These are phyloP conservation scores for Corymbia citriodora DNA, from an alignment of 441 rosid species.

Conservation along the genomic window DNA sequence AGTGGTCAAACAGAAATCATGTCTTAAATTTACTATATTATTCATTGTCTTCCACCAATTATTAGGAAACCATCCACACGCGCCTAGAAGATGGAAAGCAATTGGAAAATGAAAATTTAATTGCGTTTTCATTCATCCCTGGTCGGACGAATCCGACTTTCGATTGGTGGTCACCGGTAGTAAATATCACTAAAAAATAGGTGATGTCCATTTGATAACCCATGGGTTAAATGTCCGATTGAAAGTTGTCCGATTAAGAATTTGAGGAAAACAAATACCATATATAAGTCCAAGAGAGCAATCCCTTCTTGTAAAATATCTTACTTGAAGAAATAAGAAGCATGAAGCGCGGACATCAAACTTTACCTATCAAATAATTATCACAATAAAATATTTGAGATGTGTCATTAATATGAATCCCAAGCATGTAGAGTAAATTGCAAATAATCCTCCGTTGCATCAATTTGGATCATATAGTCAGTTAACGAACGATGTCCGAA, in stretches of 20 bases:
- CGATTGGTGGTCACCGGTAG: background rate
- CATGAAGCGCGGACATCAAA: background rate
- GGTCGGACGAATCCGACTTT: background rate
- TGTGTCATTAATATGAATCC: background rate
- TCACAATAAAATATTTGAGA: background rate
- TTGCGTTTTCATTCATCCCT: background rate
- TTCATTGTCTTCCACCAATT: background rate
- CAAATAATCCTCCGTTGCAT: accelerated
- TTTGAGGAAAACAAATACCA: background rate
- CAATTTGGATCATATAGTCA: background rate
- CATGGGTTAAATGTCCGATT: background rate
- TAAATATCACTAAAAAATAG: background rate
- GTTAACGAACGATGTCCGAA: background rate
- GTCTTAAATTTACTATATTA: background rate
- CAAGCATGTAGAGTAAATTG: background rate
- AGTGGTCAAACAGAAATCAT: background rate
- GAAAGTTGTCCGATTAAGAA: background rate
- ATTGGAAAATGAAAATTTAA: background rate
- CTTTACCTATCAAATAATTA: background rate
- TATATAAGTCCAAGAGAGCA: background rate
- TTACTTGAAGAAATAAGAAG: background rate
- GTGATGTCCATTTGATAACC: background rate
- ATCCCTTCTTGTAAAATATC: accelerated
- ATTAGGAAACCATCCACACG: background rate
- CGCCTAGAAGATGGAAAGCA: background rate